Evolutionary conservation across 192 early-diverging fungal species (phyloP), one percentile per base, ranked within the genome.

Genomic region (Coemansia sp.): DNA sequence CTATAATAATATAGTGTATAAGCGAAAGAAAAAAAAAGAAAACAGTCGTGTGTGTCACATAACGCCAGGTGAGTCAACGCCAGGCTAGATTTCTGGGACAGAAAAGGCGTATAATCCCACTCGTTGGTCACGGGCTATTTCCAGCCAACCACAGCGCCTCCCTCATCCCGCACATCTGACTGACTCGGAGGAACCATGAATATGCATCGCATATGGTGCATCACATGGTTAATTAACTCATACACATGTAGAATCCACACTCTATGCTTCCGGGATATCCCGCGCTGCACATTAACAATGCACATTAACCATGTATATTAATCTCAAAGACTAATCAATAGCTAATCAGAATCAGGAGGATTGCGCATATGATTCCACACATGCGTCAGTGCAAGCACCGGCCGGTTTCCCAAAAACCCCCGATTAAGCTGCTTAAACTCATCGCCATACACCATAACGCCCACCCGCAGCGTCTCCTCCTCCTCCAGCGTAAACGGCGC

Each of bases 401-500:
- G 82, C 8, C 82, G 64, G 47, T 72, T 68, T 42, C 65, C 61
- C 48, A 83, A 57, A 28, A 79, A 51, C 54, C 68, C 65, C 44
- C 71, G 69, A 49, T 75, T 75, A 19, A 75, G 34, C 38, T 68
- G 69, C 28, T 59, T 54, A 58, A 83, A 79, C 65, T 78, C 75
- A 21, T 75, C 68, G 57, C 25, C 81, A 58, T 70, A 83, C 20
- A 73, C 72, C 20, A 72, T 37, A 19, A 79, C 65, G 7, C 72
- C 76, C 52, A 72, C 57, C 2, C 77, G 57, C 60, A 83, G 55
- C 9, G 65, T 65, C 67, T 83, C 82, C 60, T 81, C 74, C 64
- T 84, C 83, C 49, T 81, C 76, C 49, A 82, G 65, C 17, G 74
- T 84, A 50, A 82, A 73, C 5, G 83, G 83, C 60, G 68, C 64